phyloP scores from a whole-genome alignment of 495 filamentous ascomycete species.

The Tuber calosporum region DNA sequence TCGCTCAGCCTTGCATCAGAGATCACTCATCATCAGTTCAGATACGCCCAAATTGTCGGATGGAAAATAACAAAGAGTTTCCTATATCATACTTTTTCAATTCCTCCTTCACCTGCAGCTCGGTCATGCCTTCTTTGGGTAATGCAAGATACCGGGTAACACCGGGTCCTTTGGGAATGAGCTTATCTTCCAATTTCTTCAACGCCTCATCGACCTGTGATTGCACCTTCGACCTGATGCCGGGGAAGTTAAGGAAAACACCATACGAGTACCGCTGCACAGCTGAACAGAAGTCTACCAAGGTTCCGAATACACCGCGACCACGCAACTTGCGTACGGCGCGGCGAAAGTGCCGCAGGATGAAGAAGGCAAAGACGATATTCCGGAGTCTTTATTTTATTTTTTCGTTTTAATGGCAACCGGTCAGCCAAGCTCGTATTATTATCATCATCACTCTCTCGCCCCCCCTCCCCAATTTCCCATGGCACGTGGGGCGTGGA shows the following conservation, averaged over 20 bases:
- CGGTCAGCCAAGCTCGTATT: conserved; percentile 10
- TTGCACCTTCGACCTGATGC: conserved; percentile 72
- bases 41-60: conserved; percentile 6
- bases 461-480: neutral
- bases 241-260: conserved; percentile 75
- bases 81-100: conserved; percentile 50
- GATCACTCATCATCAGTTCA: conserved; percentile 13
- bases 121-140: conserved; percentile 77
- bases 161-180: conserved; percentile 65
- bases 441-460: neutral
- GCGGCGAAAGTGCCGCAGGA: conserved; percentile 78
- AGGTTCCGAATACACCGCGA: conserved; percentile 73
- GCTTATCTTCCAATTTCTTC: conserved; percentile 67
- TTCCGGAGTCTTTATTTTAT: conserved; percentile 64
- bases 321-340: conserved; percentile 75
- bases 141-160: conserved; percentile 67
- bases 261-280: conserved; percentile 69
- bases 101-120: conserved; percentile 71
- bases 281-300: conserved; percentile 62
- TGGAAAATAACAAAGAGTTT: neutral
- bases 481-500: neutral
- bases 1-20: conserved; percentile 49
- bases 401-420: conserved; percentile 16
- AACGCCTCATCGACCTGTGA: conserved; percentile 71
- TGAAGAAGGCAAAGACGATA: conserved; percentile 80